phyloP scores from a whole-genome alignment of 352 stramenopile species.

The Phytophthora multivora region DNA sequence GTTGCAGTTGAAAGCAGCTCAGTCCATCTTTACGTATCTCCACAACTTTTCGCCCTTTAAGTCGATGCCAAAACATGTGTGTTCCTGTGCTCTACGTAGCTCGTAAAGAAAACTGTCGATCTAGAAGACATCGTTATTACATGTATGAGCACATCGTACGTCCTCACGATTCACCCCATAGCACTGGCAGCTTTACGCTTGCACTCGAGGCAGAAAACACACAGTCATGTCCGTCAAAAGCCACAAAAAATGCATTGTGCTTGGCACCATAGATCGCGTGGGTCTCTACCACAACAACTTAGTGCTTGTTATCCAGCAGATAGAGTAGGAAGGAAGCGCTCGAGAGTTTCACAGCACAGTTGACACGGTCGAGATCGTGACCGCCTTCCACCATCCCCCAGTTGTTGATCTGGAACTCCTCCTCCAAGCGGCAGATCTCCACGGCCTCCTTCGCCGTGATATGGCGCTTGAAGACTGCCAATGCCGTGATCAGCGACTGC shows the following conservation, averaged over 20 bases:
- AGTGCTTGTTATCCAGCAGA: slow-evolving; percentile 78
- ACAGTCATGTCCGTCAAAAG: slow-evolving; percentile 2
- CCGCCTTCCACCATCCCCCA: slow-evolving; percentile 90
- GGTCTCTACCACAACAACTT: neutral
- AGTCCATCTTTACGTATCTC: too few relatives aligned
- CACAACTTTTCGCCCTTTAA: too few relatives aligned
- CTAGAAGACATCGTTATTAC: slow-evolving; percentile 34
- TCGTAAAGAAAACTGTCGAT: slow-evolving; percentile 29
- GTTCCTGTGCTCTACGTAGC: slow-evolving; percentile 36
- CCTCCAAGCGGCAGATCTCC: slow-evolving; percentile 81
- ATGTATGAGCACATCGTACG: slow-evolving; percentile 5
- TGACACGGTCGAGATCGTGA: slow-evolving; percentile 89
- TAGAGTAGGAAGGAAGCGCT: slow-evolving; percentile 87
- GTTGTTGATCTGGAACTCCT: slow-evolving; percentile 89
- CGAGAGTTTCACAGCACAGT: slow-evolving; percentile 82
- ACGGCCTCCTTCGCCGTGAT: slow-evolving; percentile 87
- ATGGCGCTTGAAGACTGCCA: slow-evolving; percentile 84
- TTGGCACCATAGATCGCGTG: slow-evolving; percentile 2
- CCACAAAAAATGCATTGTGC: neutral
- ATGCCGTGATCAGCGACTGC: slow-evolving; percentile 81
- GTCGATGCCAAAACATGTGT: too few relatives aligned
- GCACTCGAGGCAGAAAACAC: neutral
- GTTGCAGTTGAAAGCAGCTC: too few relatives aligned
- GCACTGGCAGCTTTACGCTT: neutral
- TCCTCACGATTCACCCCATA: slow-evolving; percentile 8